phyloP scores from a whole-genome alignment of 1,284 basidiomycete species.

The Trametes sp. region DNA sequence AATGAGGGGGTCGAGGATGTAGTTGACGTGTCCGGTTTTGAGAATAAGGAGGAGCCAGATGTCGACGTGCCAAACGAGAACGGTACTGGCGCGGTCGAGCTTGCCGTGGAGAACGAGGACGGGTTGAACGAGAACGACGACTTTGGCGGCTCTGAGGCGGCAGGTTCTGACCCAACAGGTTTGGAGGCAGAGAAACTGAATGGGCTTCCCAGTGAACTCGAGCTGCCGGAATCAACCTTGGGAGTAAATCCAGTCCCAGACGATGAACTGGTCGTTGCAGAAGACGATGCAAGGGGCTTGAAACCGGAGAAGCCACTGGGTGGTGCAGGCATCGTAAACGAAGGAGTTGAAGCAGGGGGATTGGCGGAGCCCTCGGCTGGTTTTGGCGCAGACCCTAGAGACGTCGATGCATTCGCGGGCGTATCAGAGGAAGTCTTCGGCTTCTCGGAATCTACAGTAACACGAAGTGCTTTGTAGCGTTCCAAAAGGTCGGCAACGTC shows the following conservation, averaged over 20 bases:
- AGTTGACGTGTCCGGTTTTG: conserved; percentile 8
- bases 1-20: conserved; percentile 11
- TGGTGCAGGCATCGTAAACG: conserved; percentile 51
- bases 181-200: conserved; percentile 29
- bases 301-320: conserved; percentile 44
- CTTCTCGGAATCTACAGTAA: conserved; percentile 58
- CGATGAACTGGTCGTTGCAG: conserved; percentile 7
- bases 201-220: conserved; percentile 21
- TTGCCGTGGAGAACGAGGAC: conserved; percentile 18
- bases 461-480: conserved; percentile 69
- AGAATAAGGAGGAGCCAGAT: conserved; percentile 20
- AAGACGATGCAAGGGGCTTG: conserved; percentile 13
- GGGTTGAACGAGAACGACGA: conserved; percentile 30
- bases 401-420: conserved; percentile 9
- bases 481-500: conserved; percentile 70
- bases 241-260: conserved; percentile 22
- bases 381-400: conserved; percentile 12
- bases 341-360: conserved; percentile 17
- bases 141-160: conserved; percentile 24
- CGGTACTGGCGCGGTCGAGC: conserved; percentile 6
- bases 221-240: conserved; percentile 19
- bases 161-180: conserved; percentile 11
- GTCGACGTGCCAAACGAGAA: conserved; percentile 26
- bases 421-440: conserved; percentile 34
- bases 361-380: conserved; percentile 12